A percentile compares a stretch with the other conserved stretches of the same genome.
phyloP scores from a whole-genome alignment of 1,139 yeast genomes.

The Debaryomyces nepalensis region DNA sequence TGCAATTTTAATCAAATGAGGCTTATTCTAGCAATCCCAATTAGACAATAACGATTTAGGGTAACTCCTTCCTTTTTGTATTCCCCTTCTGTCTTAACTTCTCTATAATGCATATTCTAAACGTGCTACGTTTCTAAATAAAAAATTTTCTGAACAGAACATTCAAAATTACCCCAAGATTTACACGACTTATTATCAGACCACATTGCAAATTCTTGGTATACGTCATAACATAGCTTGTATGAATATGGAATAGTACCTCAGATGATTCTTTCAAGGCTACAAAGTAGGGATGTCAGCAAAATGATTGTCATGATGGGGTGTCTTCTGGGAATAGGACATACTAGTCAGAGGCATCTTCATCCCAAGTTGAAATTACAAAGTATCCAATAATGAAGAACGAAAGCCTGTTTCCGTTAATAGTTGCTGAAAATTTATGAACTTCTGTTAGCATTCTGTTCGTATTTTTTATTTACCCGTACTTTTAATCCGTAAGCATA shows the following conservation, averaged over 20 bases:
- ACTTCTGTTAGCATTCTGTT: constrained; percentile 22
- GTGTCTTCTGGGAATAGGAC: constrained; percentile 31
- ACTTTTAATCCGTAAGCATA: no score
- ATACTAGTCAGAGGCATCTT: constrained; percentile 35
- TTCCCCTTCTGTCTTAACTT: constrained; percentile 16
- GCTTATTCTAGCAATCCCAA: constrained; percentile 63
- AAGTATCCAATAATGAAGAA: constrained; percentile 33
- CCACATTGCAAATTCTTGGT: constrained; percentile 29
- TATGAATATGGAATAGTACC: constrained; percentile 31
- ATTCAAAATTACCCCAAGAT: constrained; percentile 35
- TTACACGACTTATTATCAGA: constrained; percentile 25
- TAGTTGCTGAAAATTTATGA: constrained; percentile 17
- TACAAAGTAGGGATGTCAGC: constrained; percentile 29
- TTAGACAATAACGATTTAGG: constrained; percentile 35
- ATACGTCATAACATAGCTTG: constrained; percentile 31
- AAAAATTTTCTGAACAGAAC: constrained; percentile 34
- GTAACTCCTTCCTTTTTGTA: constrained; percentile 12
- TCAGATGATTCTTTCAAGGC: constrained; percentile 28
- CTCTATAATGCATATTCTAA: constrained; percentile 21
- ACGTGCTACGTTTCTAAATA: constrained; percentile 22
- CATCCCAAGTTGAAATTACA: constrained; percentile 34
- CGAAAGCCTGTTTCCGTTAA: constrained; percentile 31
- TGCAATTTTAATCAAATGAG: constrained; percentile 33
- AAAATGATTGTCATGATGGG: constrained; percentile 23
- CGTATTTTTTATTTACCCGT: constrained; percentile 18